Evolutionary conservation across 129 eudicot genomes (phyloP).

Genomic region (Flaveria bidentis): DNA sequence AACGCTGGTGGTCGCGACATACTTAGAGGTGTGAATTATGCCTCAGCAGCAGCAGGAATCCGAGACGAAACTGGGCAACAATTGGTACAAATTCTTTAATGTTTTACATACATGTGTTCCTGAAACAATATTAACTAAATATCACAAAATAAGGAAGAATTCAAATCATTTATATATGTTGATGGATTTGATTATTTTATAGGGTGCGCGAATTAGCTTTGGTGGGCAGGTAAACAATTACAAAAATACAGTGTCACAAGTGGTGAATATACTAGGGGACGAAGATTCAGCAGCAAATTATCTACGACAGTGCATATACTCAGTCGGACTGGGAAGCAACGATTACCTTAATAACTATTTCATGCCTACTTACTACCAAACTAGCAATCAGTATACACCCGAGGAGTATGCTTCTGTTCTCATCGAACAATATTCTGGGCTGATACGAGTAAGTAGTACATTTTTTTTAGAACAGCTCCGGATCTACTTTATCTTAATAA

Average conservation of each 20-base stretch:
- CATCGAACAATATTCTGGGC: constrained; percentile 61
- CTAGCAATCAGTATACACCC: constrained; percentile 66
- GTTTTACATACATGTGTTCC: too few species aligned
- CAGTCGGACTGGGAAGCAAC: constrained; percentile 87
- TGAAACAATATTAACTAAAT: too few species aligned
- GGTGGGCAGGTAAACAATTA: constrained; percentile 79
- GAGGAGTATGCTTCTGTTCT: constrained; percentile 71
- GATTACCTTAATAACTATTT: constrained; percentile 96
- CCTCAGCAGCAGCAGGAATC: constrained; percentile 89
- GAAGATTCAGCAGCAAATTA: constrained; percentile 76
- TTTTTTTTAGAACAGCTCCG: background rate
- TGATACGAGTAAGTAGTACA: constrained; percentile 50
- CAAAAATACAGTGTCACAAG: constrained; percentile 74
- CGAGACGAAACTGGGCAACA: constrained; percentile 79
- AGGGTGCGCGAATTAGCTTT: constrained; percentile 77
- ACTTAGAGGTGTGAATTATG: constrained; percentile 73
- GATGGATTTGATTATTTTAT: background rate
- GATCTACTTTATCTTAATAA: too few species aligned
- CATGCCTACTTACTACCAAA: constrained; percentile 70
- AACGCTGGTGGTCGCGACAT: constrained; percentile 50
- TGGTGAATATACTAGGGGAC: constrained; percentile 80
- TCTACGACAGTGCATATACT: constrained; percentile 74
- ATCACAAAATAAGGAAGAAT: too few species aligned
- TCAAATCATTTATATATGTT: background rate
- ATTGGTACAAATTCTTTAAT: constrained; percentile 41